These are phyloP conservation scores for Globisporangium iwayamae DNA, from an alignment of 352 stramenopile genomes.

Conservation along the genomic window DNA sequence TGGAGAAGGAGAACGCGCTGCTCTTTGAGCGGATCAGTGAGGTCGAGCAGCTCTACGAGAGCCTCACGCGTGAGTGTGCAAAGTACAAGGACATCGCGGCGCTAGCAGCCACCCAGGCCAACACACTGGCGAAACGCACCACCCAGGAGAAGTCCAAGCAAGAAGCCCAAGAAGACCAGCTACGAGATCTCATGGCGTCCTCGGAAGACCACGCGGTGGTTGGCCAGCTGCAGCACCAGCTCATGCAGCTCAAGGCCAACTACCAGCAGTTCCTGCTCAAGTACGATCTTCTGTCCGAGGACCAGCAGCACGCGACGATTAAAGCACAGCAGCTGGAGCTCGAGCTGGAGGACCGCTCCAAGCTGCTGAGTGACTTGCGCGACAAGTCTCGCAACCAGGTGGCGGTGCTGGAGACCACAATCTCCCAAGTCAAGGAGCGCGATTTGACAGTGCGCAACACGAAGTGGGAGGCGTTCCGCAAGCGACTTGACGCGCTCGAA, in stretches of 20 bases:
- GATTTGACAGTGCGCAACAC: conserved; percentile 58
- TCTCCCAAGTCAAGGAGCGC: conserved; percentile 50
- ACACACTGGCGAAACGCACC: conserved; percentile 38
- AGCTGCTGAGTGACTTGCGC: conserved; percentile 27
- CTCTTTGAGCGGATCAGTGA: conserved; percentile 65
- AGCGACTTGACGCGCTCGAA: conserved; percentile 62
- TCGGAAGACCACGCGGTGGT: conserved; percentile 91
- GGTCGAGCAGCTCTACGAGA: conserved; percentile 72
- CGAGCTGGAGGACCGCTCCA: conserved; percentile 39
- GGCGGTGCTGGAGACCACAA: conserved; percentile 39
- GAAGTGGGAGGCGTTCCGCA: conserved; percentile 71
- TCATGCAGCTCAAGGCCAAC: conserved; percentile 83
- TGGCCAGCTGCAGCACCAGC: conserved; percentile 84
- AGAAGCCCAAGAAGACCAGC: conserved; percentile 57
- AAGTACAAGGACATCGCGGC: conserved; percentile 66
- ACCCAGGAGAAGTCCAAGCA: conserved; percentile 41
- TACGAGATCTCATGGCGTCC: conserved; percentile 65
- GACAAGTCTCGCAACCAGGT: conserved; percentile 36
- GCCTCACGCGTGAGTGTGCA: conserved; percentile 49
- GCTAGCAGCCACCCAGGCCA: conserved; percentile 61
- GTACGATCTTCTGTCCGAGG: conserved; percentile 51
- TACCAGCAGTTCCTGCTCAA: conserved; percentile 81
- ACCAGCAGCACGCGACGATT: conserved; percentile 51
- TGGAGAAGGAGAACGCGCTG: conserved; percentile 54
- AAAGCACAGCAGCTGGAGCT: conserved; percentile 61